Evolutionary conservation across 306 rosid genomes (phyloP), one percentile per base, ranked within the genome.

Genomic region (Cicer yamashitae): DNA sequence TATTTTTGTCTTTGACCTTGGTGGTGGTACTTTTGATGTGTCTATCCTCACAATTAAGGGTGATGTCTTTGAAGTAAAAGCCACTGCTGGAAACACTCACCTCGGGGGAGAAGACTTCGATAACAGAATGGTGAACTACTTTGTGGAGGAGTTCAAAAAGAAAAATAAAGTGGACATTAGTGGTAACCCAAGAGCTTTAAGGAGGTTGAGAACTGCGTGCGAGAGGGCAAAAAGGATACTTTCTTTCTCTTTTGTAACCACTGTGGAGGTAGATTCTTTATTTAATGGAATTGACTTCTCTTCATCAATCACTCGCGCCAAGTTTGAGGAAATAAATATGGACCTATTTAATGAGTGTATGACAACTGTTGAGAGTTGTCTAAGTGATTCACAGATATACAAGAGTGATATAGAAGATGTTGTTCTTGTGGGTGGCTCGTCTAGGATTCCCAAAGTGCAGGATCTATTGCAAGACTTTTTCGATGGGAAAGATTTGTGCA

Each of bases 11-110:
- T 79, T 79, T 46, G 79, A 79, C 11, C 75, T 79, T 4, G 75
- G 83, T 0, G 83, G 90, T 22, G 90, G 93, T 15, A 88, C 90
- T 8, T 88, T 88, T 68, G 73, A 68, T 48, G 59, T 68, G 9
- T 68, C 60, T 48, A 8, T 68, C 7, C 46, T 68, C 0, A n/a
- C 73, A 1, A 13, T 48, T 7, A n/a, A 30, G 2, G 10, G 8
- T 68, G 14, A 70, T 0, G 9, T 0, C 4, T 8, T 51, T 10
- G 10, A 70, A n/a, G 74, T 70, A 4, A 70, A 37, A 4, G 74
- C 74, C 48, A 70, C 74, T 14, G 34, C 48, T 0, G 74, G 74
- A 3, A 47, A 70, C 8, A 70, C 61, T 14, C 74, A 50, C 47
- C 11, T 70, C 0, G 74, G 74, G 37, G 74, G 74, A 2, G 74